A percentile compares a stretch with the other conserved stretches of the same genome.
Conservation (phyloP, 2,329 filamentous ascomycete species). For the Aspergillus sp. region DNA sequence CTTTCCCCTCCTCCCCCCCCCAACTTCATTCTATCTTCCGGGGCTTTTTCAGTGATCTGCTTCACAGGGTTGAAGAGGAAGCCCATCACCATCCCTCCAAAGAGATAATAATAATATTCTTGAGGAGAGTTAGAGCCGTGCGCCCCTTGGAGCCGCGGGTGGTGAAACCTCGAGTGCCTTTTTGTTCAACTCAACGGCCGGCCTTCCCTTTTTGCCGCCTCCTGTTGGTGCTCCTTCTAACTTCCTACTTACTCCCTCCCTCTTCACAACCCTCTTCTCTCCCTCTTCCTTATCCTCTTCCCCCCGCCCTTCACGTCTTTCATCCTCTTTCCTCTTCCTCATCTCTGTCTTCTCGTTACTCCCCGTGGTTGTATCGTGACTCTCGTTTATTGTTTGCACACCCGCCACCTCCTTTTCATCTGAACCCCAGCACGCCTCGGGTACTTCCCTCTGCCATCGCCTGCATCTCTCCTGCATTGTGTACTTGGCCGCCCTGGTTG, state of each 20-base stretch:
- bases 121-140: background rate
- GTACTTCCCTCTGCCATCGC: background rate
- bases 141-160: conserved; percentile 1
- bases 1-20: too few species aligned
- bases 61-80: too few species aligned
- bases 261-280: conserved; percentile 12
- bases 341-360: background rate
- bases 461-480: background rate
- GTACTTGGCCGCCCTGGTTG: background rate
- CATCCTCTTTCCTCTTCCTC: conserved; percentile 9
- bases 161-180: conserved; percentile 8
- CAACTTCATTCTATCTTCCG: too few species aligned
- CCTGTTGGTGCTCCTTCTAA: conserved; percentile 16
- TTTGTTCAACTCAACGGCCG: background rate
- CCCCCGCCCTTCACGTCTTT: conserved; percentile 15
- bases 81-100: too few species aligned
- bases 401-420: background rate
- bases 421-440: background rate
- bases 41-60: too few species aligned
- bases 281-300: conserved; percentile 14
- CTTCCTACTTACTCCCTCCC: conserved; percentile 9
- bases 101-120: too few species aligned
- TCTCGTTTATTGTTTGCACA: background rate
- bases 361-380: background rate
- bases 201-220: conserved; percentile 8